A percentile compares a stretch with the other conserved stretches of the same genome.
Conservation (phyloP, 1,284 basidiomycete genomes). For the Vanrija humicola region DNA sequence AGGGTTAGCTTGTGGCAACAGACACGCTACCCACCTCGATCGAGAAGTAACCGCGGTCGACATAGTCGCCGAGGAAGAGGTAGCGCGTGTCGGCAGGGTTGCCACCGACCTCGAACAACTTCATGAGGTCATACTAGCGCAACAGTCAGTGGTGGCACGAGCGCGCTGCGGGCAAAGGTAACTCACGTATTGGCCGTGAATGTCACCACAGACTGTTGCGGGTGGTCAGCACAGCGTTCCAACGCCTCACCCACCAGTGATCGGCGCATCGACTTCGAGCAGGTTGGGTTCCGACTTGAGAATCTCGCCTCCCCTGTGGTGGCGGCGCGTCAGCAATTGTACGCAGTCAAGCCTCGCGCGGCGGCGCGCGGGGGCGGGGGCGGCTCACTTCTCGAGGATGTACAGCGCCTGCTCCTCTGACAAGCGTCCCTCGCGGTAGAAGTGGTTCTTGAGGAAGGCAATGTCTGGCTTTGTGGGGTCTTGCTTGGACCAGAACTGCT, state of each 20-base stretch:
- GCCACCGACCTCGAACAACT: slow-evolving; percentile 94
- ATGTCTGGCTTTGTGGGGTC: slow-evolving; percentile 88
- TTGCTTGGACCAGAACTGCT: slow-evolving; percentile 84
- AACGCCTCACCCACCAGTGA: slow-evolving; percentile 66
- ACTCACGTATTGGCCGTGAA: slow-evolving; percentile 94
- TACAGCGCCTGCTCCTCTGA: slow-evolving; percentile 86
- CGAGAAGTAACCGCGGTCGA: slow-evolving; percentile 93
- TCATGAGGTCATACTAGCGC: slow-evolving; percentile 89
- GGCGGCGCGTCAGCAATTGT: slow-evolving; percentile 4
- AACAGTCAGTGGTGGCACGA: slow-evolving; percentile 1
- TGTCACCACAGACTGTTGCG: slow-evolving; percentile 78
- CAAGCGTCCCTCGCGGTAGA: slow-evolving; percentile 89
- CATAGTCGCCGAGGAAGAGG: slow-evolving; percentile 96
- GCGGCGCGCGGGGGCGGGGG: too few relatives aligned
- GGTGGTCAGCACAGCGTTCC: slow-evolving; percentile 10
- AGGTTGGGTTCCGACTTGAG: slow-evolving; percentile 81
- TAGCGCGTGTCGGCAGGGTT: slow-evolving; percentile 86
- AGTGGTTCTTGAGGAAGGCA: slow-evolving; percentile 97
- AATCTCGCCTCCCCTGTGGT: slow-evolving; percentile 61
- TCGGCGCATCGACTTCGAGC: slow-evolving; percentile 85
- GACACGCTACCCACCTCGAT: slow-evolving; percentile 68
- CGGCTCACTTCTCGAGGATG: slow-evolving; percentile 65
- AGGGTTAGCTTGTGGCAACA: slow-evolving; percentile 7
- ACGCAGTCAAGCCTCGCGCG: neutral
- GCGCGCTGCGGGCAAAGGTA: neutral